Percentiles rank a stretch among this genome's conserved stretches.
These are phyloP conservation scores for Penicillium vulpinum DNA, from an alignment of 2,329 filamentous ascomycete species.

Conservation along the genomic window DNA sequence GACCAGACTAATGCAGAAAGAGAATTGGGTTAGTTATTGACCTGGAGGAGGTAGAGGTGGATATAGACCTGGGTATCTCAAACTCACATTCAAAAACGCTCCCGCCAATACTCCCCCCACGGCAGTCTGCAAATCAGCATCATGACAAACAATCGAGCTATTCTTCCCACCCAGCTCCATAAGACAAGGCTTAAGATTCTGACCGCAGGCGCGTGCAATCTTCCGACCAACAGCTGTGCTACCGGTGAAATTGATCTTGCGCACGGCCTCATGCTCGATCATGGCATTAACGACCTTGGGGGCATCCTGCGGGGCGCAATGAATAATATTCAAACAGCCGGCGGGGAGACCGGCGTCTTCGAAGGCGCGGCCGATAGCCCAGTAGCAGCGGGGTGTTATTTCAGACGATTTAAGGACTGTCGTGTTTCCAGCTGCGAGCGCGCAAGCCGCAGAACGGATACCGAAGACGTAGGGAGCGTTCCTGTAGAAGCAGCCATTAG, in stretches of 20 bases:
- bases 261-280: slow-evolving; percentile 64
- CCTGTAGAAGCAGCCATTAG: slow-evolving; percentile 33
- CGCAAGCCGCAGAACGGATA: slow-evolving; percentile 55
- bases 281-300: slow-evolving; percentile 65
- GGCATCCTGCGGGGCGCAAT: slow-evolving; percentile 60
- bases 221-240: slow-evolving; percentile 68
- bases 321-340: slow-evolving; percentile 74
- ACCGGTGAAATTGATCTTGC: slow-evolving; percentile 75
- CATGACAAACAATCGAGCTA: slow-evolving; percentile 72
- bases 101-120: slow-evolving; percentile 36
- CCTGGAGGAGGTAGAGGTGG: neutral
- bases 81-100: slow-evolving; percentile 35
- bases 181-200: slow-evolving; percentile 72
- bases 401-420: slow-evolving; percentile 71
- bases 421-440: slow-evolving; percentile 71
- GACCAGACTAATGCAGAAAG: slow-evolving; percentile 57
- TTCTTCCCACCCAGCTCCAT: slow-evolving; percentile 83
- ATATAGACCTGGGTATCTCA: neutral
- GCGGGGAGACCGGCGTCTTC: slow-evolving; percentile 71
- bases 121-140: slow-evolving; percentile 71
- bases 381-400: slow-evolving; percentile 61
- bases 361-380: slow-evolving; percentile 61
- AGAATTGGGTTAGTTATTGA: neutral
- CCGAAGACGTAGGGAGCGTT: slow-evolving; percentile 56
- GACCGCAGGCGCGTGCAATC: slow-evolving; percentile 66